These are phyloP conservation scores for Triglochin maritima DNA, from an alignment of 106 monocot species.

Conservation along the genomic window DNA sequence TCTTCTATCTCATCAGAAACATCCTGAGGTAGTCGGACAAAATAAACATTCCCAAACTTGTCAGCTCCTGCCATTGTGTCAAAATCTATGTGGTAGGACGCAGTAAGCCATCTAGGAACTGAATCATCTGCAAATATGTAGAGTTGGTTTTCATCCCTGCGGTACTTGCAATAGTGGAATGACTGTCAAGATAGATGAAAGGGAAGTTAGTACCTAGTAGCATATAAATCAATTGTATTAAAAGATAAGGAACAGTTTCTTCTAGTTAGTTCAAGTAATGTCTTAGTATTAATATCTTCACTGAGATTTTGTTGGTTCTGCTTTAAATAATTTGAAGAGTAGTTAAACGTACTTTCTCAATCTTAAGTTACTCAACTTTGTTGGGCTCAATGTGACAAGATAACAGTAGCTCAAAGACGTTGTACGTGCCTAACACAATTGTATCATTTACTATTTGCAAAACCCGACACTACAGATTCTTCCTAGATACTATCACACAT, in stretches of 20 bases:
- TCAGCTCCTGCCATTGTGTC: slow-evolving; percentile 97
- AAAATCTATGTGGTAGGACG: slow-evolving; percentile 87
- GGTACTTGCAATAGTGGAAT: slow-evolving; percentile 98
- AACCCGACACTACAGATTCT: too few species aligned
- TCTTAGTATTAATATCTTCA: too few species aligned
- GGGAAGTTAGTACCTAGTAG: neutral
- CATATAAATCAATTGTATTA: neutral
- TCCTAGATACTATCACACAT: too few species aligned
- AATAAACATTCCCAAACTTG: slow-evolving; percentile 93
- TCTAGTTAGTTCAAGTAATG: too few species aligned
- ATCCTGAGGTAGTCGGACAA: slow-evolving; percentile 86
- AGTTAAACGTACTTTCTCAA: too few species aligned
- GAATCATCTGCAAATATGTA: slow-evolving; percentile 94
- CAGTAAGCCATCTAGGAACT: slow-evolving; percentile 90
- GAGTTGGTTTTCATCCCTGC: slow-evolving; percentile 85
- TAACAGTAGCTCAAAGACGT: too few species aligned
- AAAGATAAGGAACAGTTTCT: neutral
- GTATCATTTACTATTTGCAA: too few species aligned
- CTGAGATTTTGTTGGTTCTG: too few species aligned
- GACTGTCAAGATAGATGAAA: slow-evolving; percentile 37
- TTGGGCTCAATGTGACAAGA: too few species aligned
- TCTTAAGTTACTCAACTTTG: too few species aligned
- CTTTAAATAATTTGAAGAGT: too few species aligned
- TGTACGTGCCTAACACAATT: too few species aligned
- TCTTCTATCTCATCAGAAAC: slow-evolving; percentile 95